These are phyloP conservation scores for Leucaena leucocephala DNA, from an alignment of 306 rosid species.

Conservation along the genomic window DNA sequence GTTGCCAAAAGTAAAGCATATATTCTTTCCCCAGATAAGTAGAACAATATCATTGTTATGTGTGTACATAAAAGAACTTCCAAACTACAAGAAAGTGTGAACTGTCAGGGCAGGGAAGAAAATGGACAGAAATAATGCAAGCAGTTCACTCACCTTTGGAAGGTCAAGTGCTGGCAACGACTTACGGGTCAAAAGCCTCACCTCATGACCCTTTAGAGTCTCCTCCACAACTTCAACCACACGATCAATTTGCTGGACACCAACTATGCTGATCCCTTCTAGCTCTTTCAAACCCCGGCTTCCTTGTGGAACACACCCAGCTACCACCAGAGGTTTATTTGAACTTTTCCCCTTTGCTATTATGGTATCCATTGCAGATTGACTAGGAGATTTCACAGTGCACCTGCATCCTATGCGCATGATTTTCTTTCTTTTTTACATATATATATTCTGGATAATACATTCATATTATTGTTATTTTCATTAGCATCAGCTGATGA, in stretches of 20 bases:
- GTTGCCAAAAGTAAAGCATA: conserved; percentile 38
- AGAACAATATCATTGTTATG: conserved; percentile 11
- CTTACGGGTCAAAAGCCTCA: conserved; percentile 84
- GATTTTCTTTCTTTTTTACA: conserved; percentile 9
- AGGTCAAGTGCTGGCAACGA: conserved; percentile 96
- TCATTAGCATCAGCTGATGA: not conserved
- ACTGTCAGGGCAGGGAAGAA: not conserved
- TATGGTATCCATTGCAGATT: conserved; percentile 98
- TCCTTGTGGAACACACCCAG: conserved; percentile 99
- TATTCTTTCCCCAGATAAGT: not conserved
- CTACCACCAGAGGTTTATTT: conserved; percentile 86
- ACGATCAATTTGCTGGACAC: conserved; percentile 98
- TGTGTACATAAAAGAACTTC: not conserved
- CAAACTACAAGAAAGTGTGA: not conserved
- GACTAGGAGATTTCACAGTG: conserved; percentile 94
- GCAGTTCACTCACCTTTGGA: conserved; percentile 67
- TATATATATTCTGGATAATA: not conserved
- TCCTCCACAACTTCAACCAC: conserved; percentile 99
- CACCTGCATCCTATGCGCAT: conserved; percentile 57
- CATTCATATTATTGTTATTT: not conserved
- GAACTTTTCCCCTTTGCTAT: conserved; percentile 77
- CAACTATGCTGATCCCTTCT: conserved; percentile 91
- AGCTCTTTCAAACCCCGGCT: conserved; percentile 82
- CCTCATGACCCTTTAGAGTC: conserved; percentile 94
- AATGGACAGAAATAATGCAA: conserved; percentile 8